Percentiles rank a stretch among this genome's conserved stretches.
Evolutionary conservation across 2,329 filamentous ascomycete species (phyloP).

Genomic region (Ophiostoma sp.): DNA sequence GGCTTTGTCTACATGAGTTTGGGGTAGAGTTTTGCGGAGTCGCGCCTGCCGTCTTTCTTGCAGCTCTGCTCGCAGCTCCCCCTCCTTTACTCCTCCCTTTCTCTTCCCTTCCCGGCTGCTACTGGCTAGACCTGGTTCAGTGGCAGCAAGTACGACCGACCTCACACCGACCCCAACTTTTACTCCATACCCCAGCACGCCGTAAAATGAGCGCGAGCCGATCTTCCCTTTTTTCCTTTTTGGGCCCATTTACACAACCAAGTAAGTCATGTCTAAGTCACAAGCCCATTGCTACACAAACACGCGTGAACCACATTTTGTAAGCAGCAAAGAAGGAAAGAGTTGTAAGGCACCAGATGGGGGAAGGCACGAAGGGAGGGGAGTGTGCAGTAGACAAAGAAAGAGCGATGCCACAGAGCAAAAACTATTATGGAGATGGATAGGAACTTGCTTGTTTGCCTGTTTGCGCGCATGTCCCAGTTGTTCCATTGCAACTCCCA

Average conservation of each 20-base stretch:
- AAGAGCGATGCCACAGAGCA: constrained; percentile 2
- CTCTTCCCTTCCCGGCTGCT: neutral
- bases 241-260: constrained; percentile 8
- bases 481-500: neutral
- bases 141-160: neutral
- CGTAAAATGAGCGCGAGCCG: constrained; percentile 5
- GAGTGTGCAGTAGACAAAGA: constrained; percentile 6
- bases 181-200: constrained; percentile 4
- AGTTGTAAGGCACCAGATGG: neutral
- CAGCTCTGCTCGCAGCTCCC: neutral
- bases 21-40: constrained; percentile 13
- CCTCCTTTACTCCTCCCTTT: neutral
- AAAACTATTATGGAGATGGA: constrained; percentile 6
- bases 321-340: neutral
- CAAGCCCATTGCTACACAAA: constrained; percentile 1
- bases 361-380: neutral
- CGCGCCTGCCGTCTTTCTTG: neutral
- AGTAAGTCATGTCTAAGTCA: neutral
- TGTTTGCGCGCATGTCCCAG: neutral
- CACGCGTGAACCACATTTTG: neutral
- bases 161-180: neutral
- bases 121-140: neutral
- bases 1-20: neutral
- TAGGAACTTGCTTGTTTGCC: neutral
- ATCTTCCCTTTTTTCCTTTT: neutral